Evolutionary conservation across 306 rosid genomes (phyloP).

Genomic region (Phaseolus lunatus): DNA sequence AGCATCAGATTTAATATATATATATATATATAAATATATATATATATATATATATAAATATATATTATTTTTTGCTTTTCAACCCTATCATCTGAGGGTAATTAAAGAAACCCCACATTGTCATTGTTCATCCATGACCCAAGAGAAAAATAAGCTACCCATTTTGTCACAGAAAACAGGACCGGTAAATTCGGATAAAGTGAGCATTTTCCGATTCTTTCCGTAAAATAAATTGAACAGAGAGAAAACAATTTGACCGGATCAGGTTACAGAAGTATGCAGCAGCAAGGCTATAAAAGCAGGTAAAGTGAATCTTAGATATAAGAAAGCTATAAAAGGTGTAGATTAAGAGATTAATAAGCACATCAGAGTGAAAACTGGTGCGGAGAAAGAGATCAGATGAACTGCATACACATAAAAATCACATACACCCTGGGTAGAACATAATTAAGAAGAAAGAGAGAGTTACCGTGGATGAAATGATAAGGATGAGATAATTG

Average conservation of each 20-base stretch:
- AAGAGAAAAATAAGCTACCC: conserved; percentile 24
- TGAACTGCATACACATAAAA: no score
- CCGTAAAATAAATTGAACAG: conserved; percentile 32
- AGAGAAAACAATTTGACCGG: conserved; percentile 21
- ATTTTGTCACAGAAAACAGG: conserved; percentile 40
- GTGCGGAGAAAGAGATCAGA: conserved; percentile 2
- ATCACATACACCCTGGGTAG: no score
- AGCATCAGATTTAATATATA: conserved; percentile 40
- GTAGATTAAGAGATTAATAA: not conserved
- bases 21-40: not conserved
- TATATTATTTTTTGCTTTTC: not conserved
- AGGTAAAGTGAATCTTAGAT: conserved; percentile 28
- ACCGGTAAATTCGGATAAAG: conserved; percentile 36
- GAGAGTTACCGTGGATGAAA: conserved; percentile 33
- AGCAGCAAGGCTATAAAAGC: not conserved
- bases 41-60: not conserved
- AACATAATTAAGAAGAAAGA: not conserved
- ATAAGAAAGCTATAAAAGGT: not conserved
- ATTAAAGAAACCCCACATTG: conserved; percentile 45
- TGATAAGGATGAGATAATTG: conserved; percentile 9
- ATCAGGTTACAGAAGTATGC: conserved; percentile 36
- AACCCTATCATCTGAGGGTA: not conserved
- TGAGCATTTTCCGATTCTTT: conserved; percentile 8
- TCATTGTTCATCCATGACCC: conserved; percentile 39
- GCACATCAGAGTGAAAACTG: not conserved